A percentile compares a stretch with the other conserved stretches of the same genome.
phyloP scores from a whole-genome alignment of 192 early-diverging fungal species.

The Coemansia sp. region DNA sequence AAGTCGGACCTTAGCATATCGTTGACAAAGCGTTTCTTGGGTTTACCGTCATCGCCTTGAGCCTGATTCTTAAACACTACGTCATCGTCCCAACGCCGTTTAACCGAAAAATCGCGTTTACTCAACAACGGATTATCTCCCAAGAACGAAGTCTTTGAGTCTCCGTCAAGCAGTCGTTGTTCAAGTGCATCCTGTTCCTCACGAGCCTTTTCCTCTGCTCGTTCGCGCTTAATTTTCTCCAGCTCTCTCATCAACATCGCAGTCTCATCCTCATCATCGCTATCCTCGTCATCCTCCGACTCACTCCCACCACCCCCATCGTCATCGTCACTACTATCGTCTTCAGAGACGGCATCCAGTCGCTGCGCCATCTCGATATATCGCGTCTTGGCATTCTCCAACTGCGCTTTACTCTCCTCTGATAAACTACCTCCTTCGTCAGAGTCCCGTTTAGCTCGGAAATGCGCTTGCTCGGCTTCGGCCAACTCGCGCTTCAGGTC shows the following conservation, averaged over 20 bases:
- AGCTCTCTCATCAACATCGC: constrained; percentile 80
- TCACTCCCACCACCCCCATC: constrained; percentile 49
- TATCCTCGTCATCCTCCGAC: constrained; percentile 24
- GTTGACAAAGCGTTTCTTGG: constrained; percentile 96
- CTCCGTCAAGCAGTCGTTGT: constrained; percentile 60
- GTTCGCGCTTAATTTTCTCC: constrained; percentile 92
- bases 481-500: constrained; percentile 69
- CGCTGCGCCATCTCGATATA: constrained; percentile 51
- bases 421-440: constrained; percentile 10
- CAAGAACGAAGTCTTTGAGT: constrained; percentile 54
- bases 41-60: constrained; percentile 78
- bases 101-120: constrained; percentile 76
- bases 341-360: constrained; percentile 49
- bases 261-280: constrained; percentile 89
- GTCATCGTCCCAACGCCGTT: constrained; percentile 97
- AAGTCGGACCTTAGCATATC: constrained; percentile 96
- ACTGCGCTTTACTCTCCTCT: not conserved
- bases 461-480: constrained; percentile 70
- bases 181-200: constrained; percentile 53
- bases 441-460: constrained; percentile 59
- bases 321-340: constrained; percentile 55
- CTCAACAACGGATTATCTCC: constrained; percentile 85
- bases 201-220: constrained; percentile 88
- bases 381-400: constrained; percentile 29
- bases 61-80: constrained; percentile 99